Base-by-base conservation (phyloP, 371 early-diverging fungal species). In the Saksenaea vasiformis region DNA sequence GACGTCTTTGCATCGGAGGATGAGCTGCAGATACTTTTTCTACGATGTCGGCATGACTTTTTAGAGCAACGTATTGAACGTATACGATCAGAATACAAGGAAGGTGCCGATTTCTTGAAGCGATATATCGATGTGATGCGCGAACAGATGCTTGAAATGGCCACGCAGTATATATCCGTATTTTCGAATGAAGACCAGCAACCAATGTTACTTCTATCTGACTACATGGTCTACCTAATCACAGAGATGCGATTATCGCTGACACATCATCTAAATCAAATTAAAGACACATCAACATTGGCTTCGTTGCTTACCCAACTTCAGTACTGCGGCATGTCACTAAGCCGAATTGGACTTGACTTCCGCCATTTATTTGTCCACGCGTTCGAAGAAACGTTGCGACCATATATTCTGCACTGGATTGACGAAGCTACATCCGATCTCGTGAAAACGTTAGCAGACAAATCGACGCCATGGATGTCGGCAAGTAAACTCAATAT, bases 251-350 rank as follows among this genome's bases (percentile, higher is more conserved):
- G 72, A 28, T 35, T 58, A 8, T 67, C 72, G 0, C 64, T 88
- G 14, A 56, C 70, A 9, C 60, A 66, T 0, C 76, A 85, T 58
- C 72, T 86, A 15, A 75, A 77, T 14, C 69, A 78, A 47, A 83
- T 92, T 56, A 72, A 78, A 22, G 91, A 91, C 57, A 88, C 87
- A 0, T 82, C 89, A 2, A 72, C 86, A 3, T 61, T 92, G 28
- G 82, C 84, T 0, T 89, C 89, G 3, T 62, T 93, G 15, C 69
- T 90, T 39, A 90, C 91, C 0, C 92, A 93, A 60, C 74, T 89
- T n/a, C 91, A 91, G 83, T 94, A 93, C 67, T 91, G 89, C 64
- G 92, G 93, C 41, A 84, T 91, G 81, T 91, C 91, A 8, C 78
- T 94, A 47, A 90, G 91, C 35, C 81, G 92, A 26, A 85, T 92